phyloP scores from a whole-genome alignment of 495 filamentous ascomycete species.

The Filosporella fistucella region DNA sequence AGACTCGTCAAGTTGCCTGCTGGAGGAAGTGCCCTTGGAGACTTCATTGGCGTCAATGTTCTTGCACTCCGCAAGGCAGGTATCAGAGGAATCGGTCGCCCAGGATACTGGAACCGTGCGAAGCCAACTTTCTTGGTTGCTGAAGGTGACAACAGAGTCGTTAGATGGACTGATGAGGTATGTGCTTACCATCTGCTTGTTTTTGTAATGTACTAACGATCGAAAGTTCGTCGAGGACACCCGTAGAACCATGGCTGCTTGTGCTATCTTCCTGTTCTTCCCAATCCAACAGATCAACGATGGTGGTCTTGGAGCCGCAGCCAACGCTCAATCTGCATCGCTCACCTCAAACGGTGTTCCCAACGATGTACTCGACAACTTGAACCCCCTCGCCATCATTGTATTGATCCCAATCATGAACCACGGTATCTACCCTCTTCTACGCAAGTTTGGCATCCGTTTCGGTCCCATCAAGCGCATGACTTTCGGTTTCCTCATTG shows the following conservation, averaged over 20 bases:
- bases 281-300: conserved; percentile 60
- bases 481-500: conserved; percentile 67
- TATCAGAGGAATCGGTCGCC: conserved; percentile 42
- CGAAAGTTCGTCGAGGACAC: conserved; percentile 50
- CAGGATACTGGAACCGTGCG: conserved; percentile 54
- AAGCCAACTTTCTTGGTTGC: conserved; percentile 49
- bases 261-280: conserved; percentile 49
- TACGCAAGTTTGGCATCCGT: conserved; percentile 55
- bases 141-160: conserved; percentile 36
- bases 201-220: no score
- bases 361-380: conserved; percentile 70
- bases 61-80: conserved; percentile 48
- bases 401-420: conserved; percentile 70
- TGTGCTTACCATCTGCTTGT: no score
- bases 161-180: conserved; percentile 39
- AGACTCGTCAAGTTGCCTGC: conserved; percentile 44
- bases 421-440: conserved; percentile 59
- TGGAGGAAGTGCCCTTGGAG: conserved; percentile 45
- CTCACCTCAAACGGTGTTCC: conserved; percentile 60
- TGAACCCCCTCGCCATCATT: conserved; percentile 70
- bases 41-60: conserved; percentile 46
- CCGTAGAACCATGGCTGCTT: conserved; percentile 45
- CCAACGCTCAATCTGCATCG: conserved; percentile 51
- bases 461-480: conserved; percentile 71
- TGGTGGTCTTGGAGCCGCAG: conserved; percentile 37